These are phyloP conservation scores for Acorus calamus DNA, from an alignment of 106 monocot genomes.

Conservation along the genomic window DNA sequence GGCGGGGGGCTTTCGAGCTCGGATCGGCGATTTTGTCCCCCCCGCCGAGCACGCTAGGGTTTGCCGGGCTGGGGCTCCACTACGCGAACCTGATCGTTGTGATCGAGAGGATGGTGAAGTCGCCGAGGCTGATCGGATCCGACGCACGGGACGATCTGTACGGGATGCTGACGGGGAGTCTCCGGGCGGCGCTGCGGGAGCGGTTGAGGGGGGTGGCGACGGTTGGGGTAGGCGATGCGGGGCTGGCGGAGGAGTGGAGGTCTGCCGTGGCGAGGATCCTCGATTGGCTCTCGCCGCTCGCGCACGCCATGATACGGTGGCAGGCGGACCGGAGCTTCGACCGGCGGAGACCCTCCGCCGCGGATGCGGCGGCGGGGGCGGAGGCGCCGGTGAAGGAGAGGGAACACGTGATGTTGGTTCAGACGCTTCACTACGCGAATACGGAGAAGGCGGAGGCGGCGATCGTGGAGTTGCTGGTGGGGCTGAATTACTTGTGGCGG, in stretches of 20 bases:
- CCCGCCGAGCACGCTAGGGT: constrained; percentile 37
- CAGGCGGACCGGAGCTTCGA: constrained; percentile 32
- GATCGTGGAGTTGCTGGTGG: constrained; percentile 18
- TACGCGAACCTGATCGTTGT: constrained; percentile 47
- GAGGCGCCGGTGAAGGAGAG: not conserved
- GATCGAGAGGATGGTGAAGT: constrained; percentile 42
- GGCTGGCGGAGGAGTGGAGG: constrained; percentile 25
- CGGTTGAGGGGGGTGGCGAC: constrained; percentile 29
- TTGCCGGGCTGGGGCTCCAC: constrained; percentile 38
- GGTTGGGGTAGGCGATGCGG: constrained; percentile 11
- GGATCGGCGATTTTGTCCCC: constrained; percentile 11
- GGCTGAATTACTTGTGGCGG: constrained; percentile 28
- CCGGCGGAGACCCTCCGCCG: constrained; percentile 6
- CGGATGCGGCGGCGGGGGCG: not conserved
- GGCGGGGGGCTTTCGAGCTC: constrained; percentile 18
- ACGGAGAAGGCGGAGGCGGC: constrained; percentile 24
- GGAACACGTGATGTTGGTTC: constrained; percentile 5
- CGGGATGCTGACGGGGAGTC: constrained; percentile 42
- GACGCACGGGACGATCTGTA: constrained; percentile 60
- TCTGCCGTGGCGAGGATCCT: constrained; percentile 18
- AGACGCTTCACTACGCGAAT: constrained; percentile 17
- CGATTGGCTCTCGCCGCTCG: constrained; percentile 31
- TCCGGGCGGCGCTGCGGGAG: constrained; percentile 21
- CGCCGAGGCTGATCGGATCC: constrained; percentile 26
- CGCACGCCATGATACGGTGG: constrained; percentile 33